phyloP scores from a whole-genome alignment of 148 eudicot species.

The Rheum nobile region DNA sequence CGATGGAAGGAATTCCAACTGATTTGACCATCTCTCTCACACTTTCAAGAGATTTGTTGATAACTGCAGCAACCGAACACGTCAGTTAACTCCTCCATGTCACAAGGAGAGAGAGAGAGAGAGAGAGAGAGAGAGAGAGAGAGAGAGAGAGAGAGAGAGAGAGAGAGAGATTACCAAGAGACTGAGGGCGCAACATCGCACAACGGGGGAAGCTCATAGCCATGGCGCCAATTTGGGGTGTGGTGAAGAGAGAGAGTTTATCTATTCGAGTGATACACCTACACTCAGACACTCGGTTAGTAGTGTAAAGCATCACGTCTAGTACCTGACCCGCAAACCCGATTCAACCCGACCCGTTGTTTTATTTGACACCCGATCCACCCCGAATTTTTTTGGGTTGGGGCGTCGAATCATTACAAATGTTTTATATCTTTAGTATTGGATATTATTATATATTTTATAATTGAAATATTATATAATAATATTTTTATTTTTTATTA shows the following conservation, averaged over 20 bases:
- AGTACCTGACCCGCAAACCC: no score
- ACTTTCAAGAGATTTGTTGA: slow-evolving; percentile 5
- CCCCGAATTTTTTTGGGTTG: no score
- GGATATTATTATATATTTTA: no score
- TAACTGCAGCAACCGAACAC: neutral
- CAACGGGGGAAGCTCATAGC: slow-evolving; percentile 1
- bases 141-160: neutral
- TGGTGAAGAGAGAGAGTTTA: neutral
- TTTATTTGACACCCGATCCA: no score
- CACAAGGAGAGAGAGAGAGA: neutral
- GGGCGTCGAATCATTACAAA: no score
- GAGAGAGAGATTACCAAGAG: neutral
- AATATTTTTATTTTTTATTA: no score
- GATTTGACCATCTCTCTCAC: slow-evolving; percentile 31
- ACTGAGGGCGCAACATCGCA: neutral
- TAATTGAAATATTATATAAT: no score
- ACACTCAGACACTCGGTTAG: no score
- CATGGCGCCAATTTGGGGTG: slow-evolving; percentile 1
- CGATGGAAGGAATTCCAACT: slow-evolving; percentile 32
- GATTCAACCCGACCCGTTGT: no score
- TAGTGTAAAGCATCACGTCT: no score
- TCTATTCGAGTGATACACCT: no score
- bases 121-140: neutral
- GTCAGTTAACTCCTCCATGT: neutral
- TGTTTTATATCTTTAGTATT: no score